Conservation (phyloP, 1,139 yeast genomes). For the Yamadazyma triangularis region DNA sequence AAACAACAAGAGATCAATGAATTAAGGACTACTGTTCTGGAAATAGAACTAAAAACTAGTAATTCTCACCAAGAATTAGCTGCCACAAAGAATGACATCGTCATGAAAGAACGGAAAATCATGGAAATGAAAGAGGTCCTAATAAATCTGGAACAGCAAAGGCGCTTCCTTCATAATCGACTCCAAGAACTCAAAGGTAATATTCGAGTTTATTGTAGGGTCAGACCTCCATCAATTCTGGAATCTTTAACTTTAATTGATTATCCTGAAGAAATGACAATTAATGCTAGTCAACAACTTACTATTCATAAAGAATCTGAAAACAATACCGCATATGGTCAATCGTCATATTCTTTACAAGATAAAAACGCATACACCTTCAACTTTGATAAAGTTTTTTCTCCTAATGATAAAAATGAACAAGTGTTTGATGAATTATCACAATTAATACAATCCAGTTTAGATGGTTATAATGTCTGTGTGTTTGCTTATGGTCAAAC, state of each 20-base stretch:
- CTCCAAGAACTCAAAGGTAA: conserved; percentile 89
- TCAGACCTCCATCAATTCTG: conserved; percentile 50
- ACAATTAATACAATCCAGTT: conserved; percentile 80
- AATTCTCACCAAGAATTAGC: conserved; percentile 4
- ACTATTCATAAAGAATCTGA: conserved; percentile 24
- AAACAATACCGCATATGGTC: too few species aligned
- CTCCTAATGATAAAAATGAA: conserved; percentile 46
- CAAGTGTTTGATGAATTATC: conserved; percentile 81
- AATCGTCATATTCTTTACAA: conserved; percentile 5
- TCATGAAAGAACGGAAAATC: conserved; percentile 6
- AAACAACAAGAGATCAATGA: conserved; percentile 19
- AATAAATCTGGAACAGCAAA: conserved; percentile 20
- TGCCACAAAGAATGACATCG: conserved; percentile 7
- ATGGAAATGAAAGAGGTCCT: conserved; percentile 9
- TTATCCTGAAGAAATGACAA: conserved; percentile 45
- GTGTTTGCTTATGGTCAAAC: conserved; percentile 98
- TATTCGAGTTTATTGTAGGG: conserved; percentile 84
- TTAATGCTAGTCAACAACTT: conserved; percentile 48
- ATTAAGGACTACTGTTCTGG: conserved; percentile 10
- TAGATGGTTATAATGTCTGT: conserved; percentile 90
- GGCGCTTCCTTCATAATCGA: conserved; percentile 69
- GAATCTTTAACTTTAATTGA: conserved; percentile 32
- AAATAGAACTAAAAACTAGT: conserved; percentile 6
- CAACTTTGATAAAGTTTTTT: conserved; percentile 77
- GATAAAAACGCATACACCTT: conserved; percentile 32